Base-by-base conservation (phyloP, 2,329 filamentous ascomycete genomes). In the Microcyclospora pomicola region DNA sequence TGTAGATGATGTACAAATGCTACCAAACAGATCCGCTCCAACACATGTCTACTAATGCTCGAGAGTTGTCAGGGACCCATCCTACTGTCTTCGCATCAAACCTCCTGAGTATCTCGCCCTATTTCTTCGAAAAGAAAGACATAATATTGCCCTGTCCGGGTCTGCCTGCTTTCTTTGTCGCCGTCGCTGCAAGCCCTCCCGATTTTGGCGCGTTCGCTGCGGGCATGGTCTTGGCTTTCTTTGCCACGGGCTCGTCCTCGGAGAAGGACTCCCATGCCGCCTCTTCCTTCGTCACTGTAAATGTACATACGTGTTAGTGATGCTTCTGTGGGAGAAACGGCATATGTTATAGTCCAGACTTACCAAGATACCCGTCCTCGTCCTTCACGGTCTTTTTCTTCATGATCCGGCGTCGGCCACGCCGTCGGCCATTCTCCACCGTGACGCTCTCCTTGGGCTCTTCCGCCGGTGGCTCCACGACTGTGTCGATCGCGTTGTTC, bases 41-140 rank as follows among this genome's bases (percentile, higher is more conserved):
- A 24, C 19, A 24, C n/a, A n/a, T n/a, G n/a, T n/a, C n/a, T n/a
- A n/a, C n/a, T n/a, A n/a, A n/a, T n/a, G n/a, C n/a, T n/a, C n/a
- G n/a, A n/a, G n/a, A n/a, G n/a, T n/a, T n/a, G n/a, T n/a, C n/a
- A n/a, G n/a, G n/a, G n/a, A n/a, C n/a, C n/a, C n/a, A n/a, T n/a
- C n/a, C n/a, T n/a, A n/a, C n/a, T n/a, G n/a, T n/a, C n/a, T n/a
- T n/a, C n/a, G n/a, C n/a, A n/a, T n/a, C n/a, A n/a, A n/a, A n/a
- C n/a, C n/a, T n/a, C n/a, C n/a, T n/a, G n/a, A n/a, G n/a, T n/a
- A 24, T 24, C 19, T 24, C 19, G 4, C 19, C 19, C 38, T 45
- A 82, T 53, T 86, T 91, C 66, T 92, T 94, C 31, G 72, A 71
- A 59, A 94, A 94, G 62, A 94, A 94, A 1, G 80, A 85, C 80